Base-by-base conservation (phyloP, 768 basidiomycete species). In the Amanita rubescens region DNA sequence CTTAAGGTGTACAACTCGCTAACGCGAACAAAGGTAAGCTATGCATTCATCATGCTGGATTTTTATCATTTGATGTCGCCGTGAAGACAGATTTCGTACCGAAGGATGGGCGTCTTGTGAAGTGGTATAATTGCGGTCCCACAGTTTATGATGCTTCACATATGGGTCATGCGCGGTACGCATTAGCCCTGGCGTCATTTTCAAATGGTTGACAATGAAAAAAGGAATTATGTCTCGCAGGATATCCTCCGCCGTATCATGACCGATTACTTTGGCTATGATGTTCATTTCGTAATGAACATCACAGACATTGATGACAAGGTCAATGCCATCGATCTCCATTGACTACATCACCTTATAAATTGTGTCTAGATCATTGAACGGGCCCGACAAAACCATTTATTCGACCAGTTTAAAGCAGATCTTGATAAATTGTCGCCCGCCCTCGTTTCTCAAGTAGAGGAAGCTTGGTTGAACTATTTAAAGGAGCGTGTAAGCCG, bases 221-320 rank as follows among this genome's bases (percentile, higher is more conserved):
- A 37, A 59, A 96, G 95, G 63, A 97, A 96, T 75, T 99, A 99
- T 71, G 87, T 97, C 30, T 91, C 93, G 1, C 92, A 95, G 68
- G 94, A 97, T 67, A 80, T 95, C 57, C 73, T 97, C 34, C 77
- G 94, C 51, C 75, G 96, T 46, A 90, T 99, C 49, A 75, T 98
- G 75, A 77, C 85, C 1, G 93, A 98, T 71, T 98, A 95, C 71
- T 98, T 98, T 70, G 89, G 90, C 22, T 98, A 94, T 63, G 90
- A 98, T 65, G 87, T 99, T 53, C 92, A 97, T 67, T 96, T 98
- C 64, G 95, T 98, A 42, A 96, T 96, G 93, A 99, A 99, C 68
- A 82, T 99, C 60, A 99, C 96, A 4, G 95, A 99, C 69, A 96
- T 99, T 57, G 96, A 99, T 63, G 96, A 98, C 78, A 99, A 99